Conservation (phyloP, 169 alveolate genomes). For the Babesia gibsoni region DNA sequence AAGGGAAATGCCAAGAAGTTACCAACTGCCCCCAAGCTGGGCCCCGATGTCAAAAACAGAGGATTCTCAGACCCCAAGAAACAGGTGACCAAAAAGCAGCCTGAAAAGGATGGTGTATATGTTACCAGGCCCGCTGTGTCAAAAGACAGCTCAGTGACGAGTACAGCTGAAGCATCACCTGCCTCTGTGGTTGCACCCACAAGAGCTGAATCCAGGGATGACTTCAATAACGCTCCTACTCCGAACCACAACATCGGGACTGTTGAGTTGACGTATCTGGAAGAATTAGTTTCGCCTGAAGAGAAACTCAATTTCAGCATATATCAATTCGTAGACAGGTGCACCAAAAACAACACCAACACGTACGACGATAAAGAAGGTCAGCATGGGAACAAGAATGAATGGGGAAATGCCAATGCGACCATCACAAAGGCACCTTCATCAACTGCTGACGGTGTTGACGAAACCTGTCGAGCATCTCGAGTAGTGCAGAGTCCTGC, state of each 20-base stretch:
- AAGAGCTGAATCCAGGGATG: background rate
- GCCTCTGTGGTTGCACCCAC: too few relatives aligned
- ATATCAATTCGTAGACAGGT: slow-evolving; percentile 52
- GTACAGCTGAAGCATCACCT: too few relatives aligned
- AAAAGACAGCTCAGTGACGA: too few relatives aligned
- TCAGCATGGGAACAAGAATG: background rate
- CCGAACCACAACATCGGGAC: slow-evolving; percentile 23
- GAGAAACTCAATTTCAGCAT: slow-evolving; percentile 54
- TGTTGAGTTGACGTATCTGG: slow-evolving; percentile 10
- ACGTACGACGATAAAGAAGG: background rate
- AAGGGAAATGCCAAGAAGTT: too few relatives aligned
- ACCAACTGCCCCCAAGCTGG: too few relatives aligned
- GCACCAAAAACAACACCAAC: slow-evolving; percentile 8
- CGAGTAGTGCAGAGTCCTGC: background rate
- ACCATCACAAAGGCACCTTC: background rate
- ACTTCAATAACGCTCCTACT: slow-evolving; percentile 30
- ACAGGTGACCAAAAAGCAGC: too few relatives aligned
- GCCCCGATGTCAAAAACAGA: too few relatives aligned
- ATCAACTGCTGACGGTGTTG: background rate
- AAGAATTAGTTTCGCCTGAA: slow-evolving; percentile 4
- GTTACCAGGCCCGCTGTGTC: too few relatives aligned
- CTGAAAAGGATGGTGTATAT: too few relatives aligned
- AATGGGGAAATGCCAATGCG: background rate
- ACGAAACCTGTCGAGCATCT: background rate
- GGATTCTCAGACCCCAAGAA: too few relatives aligned